Evolutionary conservation across 345 rosid genomes (phyloP), one percentile per base, ranked within the genome.

Genomic region (Eucalyptus lansdowneana): DNA sequence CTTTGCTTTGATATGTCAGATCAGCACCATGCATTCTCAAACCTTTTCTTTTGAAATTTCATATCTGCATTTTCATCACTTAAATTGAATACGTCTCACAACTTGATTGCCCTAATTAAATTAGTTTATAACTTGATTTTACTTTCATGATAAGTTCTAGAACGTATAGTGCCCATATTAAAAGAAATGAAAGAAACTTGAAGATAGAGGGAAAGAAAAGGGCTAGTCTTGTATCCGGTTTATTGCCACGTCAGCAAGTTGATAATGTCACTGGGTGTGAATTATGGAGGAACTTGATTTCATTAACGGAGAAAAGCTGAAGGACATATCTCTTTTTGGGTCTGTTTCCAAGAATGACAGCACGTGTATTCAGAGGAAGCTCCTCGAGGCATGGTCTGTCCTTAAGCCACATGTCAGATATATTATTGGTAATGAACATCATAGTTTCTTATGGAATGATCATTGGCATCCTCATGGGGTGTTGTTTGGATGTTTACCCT

Each of bases 1-100:
- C 4, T 21, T 24, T 9, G 1, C 2, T 56, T 22, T 56, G 62
- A 56, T 29, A 56, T 56, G 62, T 56, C 27, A 24, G 1, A 0
- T 56, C 3, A 0, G 1, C 0, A 0, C 27, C 62, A 8, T 8
- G 62, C 27, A 2, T 56, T 24, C 62, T 56, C 29, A 56, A 24
- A 4, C n/a, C n/a, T 1, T 56, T 22, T 56, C 2, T 56, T 22
- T 22, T 9, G 0, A 56, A 56, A 56, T 0, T 13, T 22, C 62
- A 56, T 0, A 56, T 10, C 3, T 56, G 6, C 62, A 56, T 56
- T 56, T 56, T 56, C 25, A 29, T 56, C 6, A 22, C 62, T 24
- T 56, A 22, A 56, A 24, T 56, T 9, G 29, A 56, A 56, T 11
- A 1, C 1, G 0, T 56, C 62, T 56, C 2, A 4, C 0, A 24